Evolutionary conservation across 78 protist species (phyloP).

Genomic region (Dictyostelium firmibasis): DNA sequence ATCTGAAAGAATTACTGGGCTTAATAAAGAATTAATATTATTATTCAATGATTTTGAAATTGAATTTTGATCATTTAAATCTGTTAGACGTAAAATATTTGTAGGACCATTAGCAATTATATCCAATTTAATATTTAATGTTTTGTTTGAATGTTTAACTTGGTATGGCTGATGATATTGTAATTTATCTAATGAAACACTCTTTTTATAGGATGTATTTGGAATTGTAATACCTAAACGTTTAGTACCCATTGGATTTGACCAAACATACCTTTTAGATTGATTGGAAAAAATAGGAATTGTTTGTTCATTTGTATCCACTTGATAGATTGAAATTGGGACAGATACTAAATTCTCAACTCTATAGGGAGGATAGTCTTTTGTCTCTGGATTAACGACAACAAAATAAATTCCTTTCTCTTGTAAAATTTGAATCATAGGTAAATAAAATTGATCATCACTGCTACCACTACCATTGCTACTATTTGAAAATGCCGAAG

Average conservation of each 20-base stretch:
- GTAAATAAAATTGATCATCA: constrained; percentile 22
- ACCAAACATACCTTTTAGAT: constrained; percentile 38
- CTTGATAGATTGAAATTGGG: constrained; percentile 16
- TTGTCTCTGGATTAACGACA: constrained; percentile 48
- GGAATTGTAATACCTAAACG: constrained; percentile 10
- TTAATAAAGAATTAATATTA: background rate
- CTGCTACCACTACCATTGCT: background rate
- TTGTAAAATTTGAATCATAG: constrained; percentile 37
- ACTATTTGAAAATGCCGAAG: background rate
- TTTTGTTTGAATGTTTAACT: background rate
- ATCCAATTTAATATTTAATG: constrained; percentile 3
- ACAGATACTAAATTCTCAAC: constrained; percentile 25
- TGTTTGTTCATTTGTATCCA: background rate
- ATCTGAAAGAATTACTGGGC: background rate
- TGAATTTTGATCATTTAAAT: constrained; percentile 11
- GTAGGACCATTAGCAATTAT: constrained; percentile 65
- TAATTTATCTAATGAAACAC: constrained; percentile 27
- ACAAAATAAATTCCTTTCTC: constrained; percentile 47
- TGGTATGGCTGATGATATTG: constrained; percentile 13
- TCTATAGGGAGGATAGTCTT: constrained; percentile 40
- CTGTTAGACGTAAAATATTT: constrained; percentile 28
- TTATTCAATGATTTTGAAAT: background rate
- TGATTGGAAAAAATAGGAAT: background rate
- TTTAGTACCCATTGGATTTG: constrained; percentile 13
- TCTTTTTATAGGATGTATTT: constrained; percentile 26